Evolutionary conservation across 192 early-diverging fungal species (phyloP), one percentile per base, ranked within the genome.

Genomic region (Gryganskiella cystojenkinii): DNA sequence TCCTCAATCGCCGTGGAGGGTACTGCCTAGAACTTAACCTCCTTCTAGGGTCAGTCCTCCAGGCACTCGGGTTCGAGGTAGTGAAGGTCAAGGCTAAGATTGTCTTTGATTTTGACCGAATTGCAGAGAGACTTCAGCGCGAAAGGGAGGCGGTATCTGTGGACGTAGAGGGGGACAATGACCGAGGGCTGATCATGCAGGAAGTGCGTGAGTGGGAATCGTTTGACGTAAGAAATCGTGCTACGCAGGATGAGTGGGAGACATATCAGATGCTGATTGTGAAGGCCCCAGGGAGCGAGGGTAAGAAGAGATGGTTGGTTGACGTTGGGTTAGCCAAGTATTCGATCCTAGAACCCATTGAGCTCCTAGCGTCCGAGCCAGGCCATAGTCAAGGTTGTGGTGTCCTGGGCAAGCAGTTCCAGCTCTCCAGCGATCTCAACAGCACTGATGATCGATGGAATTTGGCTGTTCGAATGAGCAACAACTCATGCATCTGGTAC

Each of bases 401-500:
- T 10, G 43, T 56, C 20, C 45, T 70, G 50, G 50, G 28, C 33
- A 70, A 52, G 19, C 47, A 37, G 1, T 45, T 70, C 37, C 49
- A 31, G 3, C 14, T 61, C 11, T 46, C 34, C 17, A n/a, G 28
- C 40, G 15, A 43, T 46, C 60, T 2, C 40, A 28, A 40, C 42
- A 11, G 19, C 35, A 20, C 56, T 20, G 49, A 20, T 24, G 22
- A 17, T 13, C 66, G 56, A 34, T 56, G 33, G 47, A 71, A 30
- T n/a, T 14, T 56, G 4, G 22, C 58, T 9, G 54, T 56, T 8
- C 59, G 37, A 25, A 46, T 63, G 53, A 31, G 4, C 19, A n/a
- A 54, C 52, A 54, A 43, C 8, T 53, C 44, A 13, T 54, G 44
- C 3, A 37, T 71, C 15, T 62, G 44, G 33, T 71, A 42, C 45